Base-by-base conservation (phyloP, 495 filamentous ascomycete genomes). In the Glonium stellatum region DNA sequence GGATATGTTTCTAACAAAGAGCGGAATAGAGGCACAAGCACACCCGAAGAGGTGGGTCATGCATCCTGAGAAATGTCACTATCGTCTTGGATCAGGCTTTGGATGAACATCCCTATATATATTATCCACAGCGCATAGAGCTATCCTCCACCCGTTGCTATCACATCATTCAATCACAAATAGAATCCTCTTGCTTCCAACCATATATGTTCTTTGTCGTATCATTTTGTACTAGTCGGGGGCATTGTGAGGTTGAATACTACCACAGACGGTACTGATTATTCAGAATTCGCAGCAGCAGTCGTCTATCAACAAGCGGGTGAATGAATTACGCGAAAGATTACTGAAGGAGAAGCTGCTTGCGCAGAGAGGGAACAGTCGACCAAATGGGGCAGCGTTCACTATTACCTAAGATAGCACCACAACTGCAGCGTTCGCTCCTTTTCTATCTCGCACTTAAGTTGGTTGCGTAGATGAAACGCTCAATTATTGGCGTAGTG, bases 1-100 rank as follows among this genome's bases (percentile, higher is more conserved):
- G 55, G 53, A 55, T 50, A 53, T 50, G 27, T 46, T 39, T 62
- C 19, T n/a, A 22, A 23, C 36, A 44, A 44, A 11, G 39, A 44
- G 39, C 39, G 39, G 13, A 11, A 44, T 2, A 11, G 4, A 11
- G 39, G 18, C 1, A 44, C 18, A 18, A 44, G 13, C 39, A 15
- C 39, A 11, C 39, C 39, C 10, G 4, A 13, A 1, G 4, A 44
- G 39, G 39, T 44, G 18, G 18, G 18, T 44, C 13, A 44, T 18
- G 39, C 39, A 44, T 44, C 39, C 39, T 44, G 39, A 44, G 18
- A 44, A 39, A 3, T 44, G 39, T 11, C 27, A 31, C 39, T 44
- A 44, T 11, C 39, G 18, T 18, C 39, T 44, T 44, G 39, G 39
- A 44, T 44, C 18, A 11, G 39, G 13, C 39, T 18, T 31, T 44